Percentiles rank a stretch among this genome's conserved stretches.
Evolutionary conservation across 2,329 filamentous ascomycete genomes (phyloP).

Genomic region (Fusarium pseudograminearum): DNA sequence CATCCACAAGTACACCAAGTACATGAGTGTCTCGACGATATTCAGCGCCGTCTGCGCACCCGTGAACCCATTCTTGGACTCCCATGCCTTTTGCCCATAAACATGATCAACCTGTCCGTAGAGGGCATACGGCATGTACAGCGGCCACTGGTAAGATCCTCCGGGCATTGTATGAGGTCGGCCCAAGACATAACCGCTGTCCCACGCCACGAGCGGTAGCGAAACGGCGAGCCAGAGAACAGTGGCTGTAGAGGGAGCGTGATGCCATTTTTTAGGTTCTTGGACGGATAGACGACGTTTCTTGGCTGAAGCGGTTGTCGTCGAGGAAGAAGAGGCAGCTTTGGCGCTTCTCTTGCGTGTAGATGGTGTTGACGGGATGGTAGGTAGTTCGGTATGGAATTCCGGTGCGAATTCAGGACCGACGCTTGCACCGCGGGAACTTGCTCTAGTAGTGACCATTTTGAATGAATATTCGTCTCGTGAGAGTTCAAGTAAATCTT

Average conservation of each 20-base stretch:
- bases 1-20: conserved; percentile 65
- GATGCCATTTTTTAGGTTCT: conserved; percentile 52
- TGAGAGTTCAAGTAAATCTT: background rate
- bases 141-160: conserved; percentile 75
- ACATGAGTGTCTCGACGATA: conserved; percentile 73
- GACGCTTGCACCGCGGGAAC: conserved; percentile 50
- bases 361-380: conserved; percentile 25
- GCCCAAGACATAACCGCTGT: conserved; percentile 80
- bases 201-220: conserved; percentile 84
- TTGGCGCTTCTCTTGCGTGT: conserved; percentile 33
- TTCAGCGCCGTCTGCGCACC: conserved; percentile 79
- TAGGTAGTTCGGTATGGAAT: conserved; percentile 19
- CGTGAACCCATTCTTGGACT: conserved; percentile 78
- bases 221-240: conserved; percentile 80
- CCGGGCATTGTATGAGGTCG: conserved; percentile 87
- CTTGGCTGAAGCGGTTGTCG: conserved; percentile 22
- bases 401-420: conserved; percentile 34
- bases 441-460: conserved; percentile 57
- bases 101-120: conserved; percentile 85
- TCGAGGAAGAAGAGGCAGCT: background rate
- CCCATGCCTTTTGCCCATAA: conserved; percentile 81
- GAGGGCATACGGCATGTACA: conserved; percentile 83
- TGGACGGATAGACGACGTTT: conserved; percentile 25
- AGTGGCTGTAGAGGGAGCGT: conserved; percentile 60
- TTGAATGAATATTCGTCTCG: background rate